These are phyloP conservation scores for Suhomyces guaymorum DNA, from an alignment of 1,139 yeast species.

Conservation along the genomic window DNA sequence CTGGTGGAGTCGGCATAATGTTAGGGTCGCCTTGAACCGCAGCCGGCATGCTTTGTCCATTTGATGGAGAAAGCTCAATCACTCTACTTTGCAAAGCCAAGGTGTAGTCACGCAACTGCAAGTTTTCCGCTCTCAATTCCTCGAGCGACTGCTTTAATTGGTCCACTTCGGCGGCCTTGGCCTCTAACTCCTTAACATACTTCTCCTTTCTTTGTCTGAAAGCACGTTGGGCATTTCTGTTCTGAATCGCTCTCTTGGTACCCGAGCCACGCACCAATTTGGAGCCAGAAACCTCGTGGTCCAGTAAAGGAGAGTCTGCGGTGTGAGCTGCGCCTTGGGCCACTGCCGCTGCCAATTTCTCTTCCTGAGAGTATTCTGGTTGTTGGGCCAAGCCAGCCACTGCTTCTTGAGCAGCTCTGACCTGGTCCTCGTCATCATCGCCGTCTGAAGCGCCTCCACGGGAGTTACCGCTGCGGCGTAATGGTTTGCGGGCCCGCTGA, in stretches of 20 bases:
- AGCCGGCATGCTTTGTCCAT: conserved; percentile 5
- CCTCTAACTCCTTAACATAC: conserved; percentile 75
- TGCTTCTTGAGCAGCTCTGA: conserved; percentile 16
- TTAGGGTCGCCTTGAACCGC: conserved; percentile 8
- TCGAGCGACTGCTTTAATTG: conserved; percentile 62
- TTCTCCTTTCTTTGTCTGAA: conserved; percentile 80
- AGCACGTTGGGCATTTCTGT: conserved; percentile 85
- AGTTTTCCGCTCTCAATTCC: conserved; percentile 65
- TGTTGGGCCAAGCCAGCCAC: conserved; percentile 14
- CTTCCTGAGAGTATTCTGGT: conserved; percentile 10
- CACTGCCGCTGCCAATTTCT: conserved; percentile 12
- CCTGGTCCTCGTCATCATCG: conserved; percentile 12
- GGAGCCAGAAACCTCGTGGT: conserved; percentile 9
- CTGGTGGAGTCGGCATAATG: conserved; percentile 44
- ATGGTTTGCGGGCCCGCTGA: conserved; percentile 14
- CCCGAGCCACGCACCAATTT: conserved; percentile 11
- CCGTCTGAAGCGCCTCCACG: conserved; percentile 12
- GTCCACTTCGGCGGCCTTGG: conserved; percentile 62
- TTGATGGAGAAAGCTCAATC: conserved; percentile 39
- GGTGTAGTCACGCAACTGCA: conserved; percentile 71
- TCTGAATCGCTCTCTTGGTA: conserved; percentile 85
- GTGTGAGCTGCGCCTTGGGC: conserved; percentile 5
- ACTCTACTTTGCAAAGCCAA: conserved; percentile 67
- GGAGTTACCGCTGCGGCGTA: conserved; percentile 9
- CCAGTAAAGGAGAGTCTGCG: conserved; percentile 1